Evolutionary conservation across 2,329 filamentous ascomycete genomes (phyloP), one percentile per base, ranked within the genome.

Genomic region (Calonectria hawksworthii): DNA sequence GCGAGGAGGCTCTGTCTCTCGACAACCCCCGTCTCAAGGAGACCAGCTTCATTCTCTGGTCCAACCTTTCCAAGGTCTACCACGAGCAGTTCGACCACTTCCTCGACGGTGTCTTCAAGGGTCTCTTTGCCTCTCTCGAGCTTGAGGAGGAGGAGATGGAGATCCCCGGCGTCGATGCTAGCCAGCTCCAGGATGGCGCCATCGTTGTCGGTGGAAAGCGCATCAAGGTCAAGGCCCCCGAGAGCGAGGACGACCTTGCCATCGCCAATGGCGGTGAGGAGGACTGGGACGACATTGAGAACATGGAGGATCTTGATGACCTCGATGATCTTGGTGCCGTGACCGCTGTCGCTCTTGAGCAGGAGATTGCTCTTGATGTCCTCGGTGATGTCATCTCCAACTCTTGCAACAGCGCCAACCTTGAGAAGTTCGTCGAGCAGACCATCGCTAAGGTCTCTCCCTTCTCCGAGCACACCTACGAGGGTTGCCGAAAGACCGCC

Each of bases 41-140:
- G 89, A 98, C 96, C 76, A 98, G 95, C 84, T 99, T 98, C 87
- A 98, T 99, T 76, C 90, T 99, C 70, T 99, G 97, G 96, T 96
- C 95, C 78, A 95, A 95, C 51, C 93, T 99, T 83, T 94, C 96
- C 76, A 98, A 98, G 88, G 95, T 99, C 13, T 99, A 99, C 86
- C 93, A 94, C 81, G 94, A 95, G 82, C 90, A 96, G 70, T 96
- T 98, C 76, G 91, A 92, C 72, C 93, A 94, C 73, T 97, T 95
- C 87, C 90, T 97, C 9, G 89, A 91, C 0, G 94, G 94, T 66
- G 94, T 95, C 66, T 94, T 96, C 84, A 92, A 94, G 83, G 93
- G 93, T 69, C 90, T 99, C 30, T 94, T 97, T 78, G 93, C 95
- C 74, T 96, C 95, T 83, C 90, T 99, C 36, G 93, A 98, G 82